A percentile compares a stretch with the other conserved stretches of the same genome.
Evolutionary conservation across 768 basidiomycete genomes (phyloP).

Genomic region (Holtermannia corniformis): DNA sequence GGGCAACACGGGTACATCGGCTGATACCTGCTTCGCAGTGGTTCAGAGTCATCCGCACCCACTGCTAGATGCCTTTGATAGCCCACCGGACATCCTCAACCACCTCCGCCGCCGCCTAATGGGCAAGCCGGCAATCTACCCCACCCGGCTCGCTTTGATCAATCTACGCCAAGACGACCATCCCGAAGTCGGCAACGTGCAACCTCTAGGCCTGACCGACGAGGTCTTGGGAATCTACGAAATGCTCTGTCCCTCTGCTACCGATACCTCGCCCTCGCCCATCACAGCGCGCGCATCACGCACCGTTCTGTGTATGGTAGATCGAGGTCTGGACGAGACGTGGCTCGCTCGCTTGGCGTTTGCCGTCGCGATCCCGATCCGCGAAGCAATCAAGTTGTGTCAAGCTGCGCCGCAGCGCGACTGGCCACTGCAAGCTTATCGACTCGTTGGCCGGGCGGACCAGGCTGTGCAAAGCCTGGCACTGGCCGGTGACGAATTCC

Average conservation of each 20-base stretch:
- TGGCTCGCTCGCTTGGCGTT: slow-evolving; percentile 28
- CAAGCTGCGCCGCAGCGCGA: slow-evolving; percentile 65
- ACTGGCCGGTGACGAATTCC: background rate
- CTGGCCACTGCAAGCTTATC: slow-evolving; percentile 64
- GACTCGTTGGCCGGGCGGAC: slow-evolving; percentile 63
- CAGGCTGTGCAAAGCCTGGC: slow-evolving; percentile 48
- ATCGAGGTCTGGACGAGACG: slow-evolving; percentile 9
- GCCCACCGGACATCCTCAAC: slow-evolving; percentile 67
- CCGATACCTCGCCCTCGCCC: background rate
- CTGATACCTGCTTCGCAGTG: slow-evolving; percentile 10
- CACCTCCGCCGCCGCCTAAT: slow-evolving; percentile 47
- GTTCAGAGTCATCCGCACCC: no score
- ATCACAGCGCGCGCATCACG: slow-evolving; percentile 3
- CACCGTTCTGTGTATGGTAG: slow-evolving; percentile 21
- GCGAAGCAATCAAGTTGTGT: slow-evolving; percentile 75
- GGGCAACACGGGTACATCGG: background rate
- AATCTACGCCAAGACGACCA: background rate
- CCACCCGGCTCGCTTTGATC: background rate
- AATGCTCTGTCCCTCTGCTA: background rate
- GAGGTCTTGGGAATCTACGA: slow-evolving; percentile 16
- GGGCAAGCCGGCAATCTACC: slow-evolving; percentile 11
- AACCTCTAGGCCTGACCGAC: slow-evolving; percentile 10
- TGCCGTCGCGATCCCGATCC: slow-evolving; percentile 51
- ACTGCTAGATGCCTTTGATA: no score
- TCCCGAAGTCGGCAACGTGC: slow-evolving; percentile 11